These are phyloP conservation scores for Populus hybrid DNA, from an alignment of 441 rosid genomes.

Conservation along the genomic window DNA sequence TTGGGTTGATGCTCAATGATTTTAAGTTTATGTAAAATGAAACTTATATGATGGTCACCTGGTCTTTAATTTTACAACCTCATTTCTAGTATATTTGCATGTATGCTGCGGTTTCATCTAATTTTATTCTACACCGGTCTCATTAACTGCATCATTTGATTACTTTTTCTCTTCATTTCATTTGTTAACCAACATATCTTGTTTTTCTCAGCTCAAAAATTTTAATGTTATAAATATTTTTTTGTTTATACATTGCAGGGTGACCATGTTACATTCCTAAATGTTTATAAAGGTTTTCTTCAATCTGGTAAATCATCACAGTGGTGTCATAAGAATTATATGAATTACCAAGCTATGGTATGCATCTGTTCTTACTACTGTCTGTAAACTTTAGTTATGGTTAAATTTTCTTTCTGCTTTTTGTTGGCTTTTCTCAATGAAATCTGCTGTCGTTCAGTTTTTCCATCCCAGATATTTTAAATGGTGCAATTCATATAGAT, in stretches of 20 bases:
- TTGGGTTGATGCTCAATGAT: background rate
- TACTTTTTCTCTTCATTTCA: background rate
- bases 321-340: constrained; percentile 81
- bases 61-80: background rate
- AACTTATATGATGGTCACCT: background rate
- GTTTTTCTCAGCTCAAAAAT: background rate
- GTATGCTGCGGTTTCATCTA: background rate
- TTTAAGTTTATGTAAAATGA: background rate
- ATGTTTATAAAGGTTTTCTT: constrained; percentile 85
- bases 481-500: background rate
- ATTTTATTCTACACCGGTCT: background rate
- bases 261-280: constrained; percentile 85
- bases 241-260: constrained; percentile 55
- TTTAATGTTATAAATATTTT: background rate
- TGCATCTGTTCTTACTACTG: constrained; percentile 15
- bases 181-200: background rate
- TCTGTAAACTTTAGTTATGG: constrained; percentile 7
- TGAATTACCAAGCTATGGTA: constrained; percentile 91
- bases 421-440: background rate
- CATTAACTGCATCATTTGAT: background rate
- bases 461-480: background rate
- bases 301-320: constrained; percentile 75
- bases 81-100: background rate
- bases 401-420: background rate
- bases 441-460: background rate